Evolutionary conservation across 306 rosid genomes (phyloP).

Genomic region (Luffa acutangula): DNA sequence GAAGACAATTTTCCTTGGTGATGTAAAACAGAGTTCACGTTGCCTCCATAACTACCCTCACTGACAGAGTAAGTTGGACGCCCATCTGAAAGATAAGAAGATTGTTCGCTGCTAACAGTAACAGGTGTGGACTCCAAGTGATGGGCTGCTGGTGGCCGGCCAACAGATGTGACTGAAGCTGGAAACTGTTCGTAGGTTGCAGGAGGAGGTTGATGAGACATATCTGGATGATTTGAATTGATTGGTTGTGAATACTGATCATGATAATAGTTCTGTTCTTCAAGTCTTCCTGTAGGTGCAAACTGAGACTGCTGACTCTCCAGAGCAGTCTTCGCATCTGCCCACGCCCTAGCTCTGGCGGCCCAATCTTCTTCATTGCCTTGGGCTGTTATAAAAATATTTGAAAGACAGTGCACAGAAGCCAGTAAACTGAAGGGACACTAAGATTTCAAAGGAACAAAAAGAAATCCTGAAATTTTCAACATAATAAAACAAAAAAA

Average conservation of each 20-base stretch:
- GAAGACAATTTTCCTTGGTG: conserved; percentile 47
- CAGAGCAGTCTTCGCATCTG: conserved; percentile 64
- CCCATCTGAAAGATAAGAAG: conserved; percentile 48
- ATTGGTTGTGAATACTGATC: conserved; percentile 59
- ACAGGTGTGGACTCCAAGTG: conserved; percentile 41
- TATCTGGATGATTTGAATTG: conserved; percentile 36
- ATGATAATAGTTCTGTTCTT: conserved; percentile 59
- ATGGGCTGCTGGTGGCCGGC: conserved; percentile 30
- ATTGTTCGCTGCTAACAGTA: conserved; percentile 32
- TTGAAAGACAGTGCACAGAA: background rate
- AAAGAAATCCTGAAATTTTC: background rate
- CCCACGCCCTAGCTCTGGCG: conserved; percentile 96
- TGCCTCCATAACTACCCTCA: conserved; percentile 45
- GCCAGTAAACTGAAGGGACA: background rate
- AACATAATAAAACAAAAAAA: background rate
- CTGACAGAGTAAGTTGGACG: conserved; percentile 33
- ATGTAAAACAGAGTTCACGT: conserved; percentile 39
- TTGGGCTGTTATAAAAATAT: conserved; percentile 15
- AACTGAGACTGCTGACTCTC: conserved; percentile 68
- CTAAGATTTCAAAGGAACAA: background rate
- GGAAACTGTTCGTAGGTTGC: conserved; percentile 63
- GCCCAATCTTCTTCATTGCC: conserved; percentile 93
- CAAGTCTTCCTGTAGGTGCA: conserved; percentile 50
- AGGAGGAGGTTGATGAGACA: conserved; percentile 54
- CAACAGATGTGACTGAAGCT: conserved; percentile 37